Base-by-base conservation (phyloP, 2,329 filamentous ascomycete species). In the Zarea fungicola region DNA sequence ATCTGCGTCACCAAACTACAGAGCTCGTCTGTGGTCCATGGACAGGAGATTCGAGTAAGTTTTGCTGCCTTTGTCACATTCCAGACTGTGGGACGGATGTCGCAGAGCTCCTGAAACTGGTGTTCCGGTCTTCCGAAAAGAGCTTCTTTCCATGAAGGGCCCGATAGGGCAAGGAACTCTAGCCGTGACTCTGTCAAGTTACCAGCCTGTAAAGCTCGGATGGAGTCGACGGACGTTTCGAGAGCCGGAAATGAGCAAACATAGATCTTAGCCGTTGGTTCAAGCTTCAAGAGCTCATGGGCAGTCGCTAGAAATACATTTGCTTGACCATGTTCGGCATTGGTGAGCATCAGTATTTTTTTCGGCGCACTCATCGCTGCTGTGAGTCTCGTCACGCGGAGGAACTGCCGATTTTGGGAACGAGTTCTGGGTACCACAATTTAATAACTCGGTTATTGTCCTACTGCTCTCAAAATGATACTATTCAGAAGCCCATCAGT, bases 221-320 rank as follows among this genome's bases (percentile, higher is more conserved):
- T 29, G 2, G 18, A n/a, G 2, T 41, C 32, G 10, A 42, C 48
- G 1, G 41, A 21, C 2, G 13, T 10, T 3, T 9, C 18, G 19
- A 55, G 48, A 0, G 45, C 18, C 5, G 28, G 19, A 25, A 54
- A 55, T 4, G 52, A 54, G 2, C 35, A 41, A 6, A 54, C 45
- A 37, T 58, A 55, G 2, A 55, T 19, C 3, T 55, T 35, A 14
- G 56, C 35, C 6, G 49, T 31, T 0, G 43, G 23, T 5, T 42
- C 39, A 2, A 41, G 16, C 14, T 52, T 41, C 25, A 55, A 40
- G 9, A 61, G 51, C 22, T 54, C 53, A 13, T 57, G 47, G 22
- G 48, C 49, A 13, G 46, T 49, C 13, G 58, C 58, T 1, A 61
- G 52, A 43, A 57, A 56, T 6, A 61, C 53, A 29, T 60, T 60